These are phyloP conservation scores for Gastrolobium villosum DNA, from an alignment of 306 rosid species.

Conservation along the genomic window DNA sequence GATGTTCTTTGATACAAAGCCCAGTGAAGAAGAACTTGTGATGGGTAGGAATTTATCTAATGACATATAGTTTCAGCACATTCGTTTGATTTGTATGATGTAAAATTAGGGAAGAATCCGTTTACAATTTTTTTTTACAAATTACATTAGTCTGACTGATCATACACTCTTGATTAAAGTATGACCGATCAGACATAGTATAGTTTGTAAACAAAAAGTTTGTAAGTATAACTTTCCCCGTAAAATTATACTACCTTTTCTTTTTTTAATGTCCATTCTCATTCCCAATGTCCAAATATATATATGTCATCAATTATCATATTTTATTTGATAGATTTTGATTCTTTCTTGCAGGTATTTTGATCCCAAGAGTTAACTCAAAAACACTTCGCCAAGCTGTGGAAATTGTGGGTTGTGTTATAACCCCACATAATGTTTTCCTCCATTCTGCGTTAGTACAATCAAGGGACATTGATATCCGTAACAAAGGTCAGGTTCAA, in stretches of 20 bases:
- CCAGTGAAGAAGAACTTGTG: slow-evolving; percentile 54
- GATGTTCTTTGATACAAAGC: slow-evolving; percentile 63
- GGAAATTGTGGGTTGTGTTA: slow-evolving; percentile 60
- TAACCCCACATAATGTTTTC: slow-evolving; percentile 64
- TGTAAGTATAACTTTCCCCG: no score
- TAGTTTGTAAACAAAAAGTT: no score
- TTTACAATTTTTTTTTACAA: no score
- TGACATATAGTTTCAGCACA: slow-evolving; percentile 8
- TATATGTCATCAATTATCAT: neutral
- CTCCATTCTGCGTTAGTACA: slow-evolving; percentile 64
- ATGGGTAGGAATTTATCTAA: slow-evolving; percentile 53
- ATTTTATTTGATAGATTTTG: neutral
- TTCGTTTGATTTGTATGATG: slow-evolving; percentile 3
- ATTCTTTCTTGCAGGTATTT: slow-evolving; percentile 47
- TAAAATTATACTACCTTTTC: no score
- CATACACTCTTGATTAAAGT: no score
- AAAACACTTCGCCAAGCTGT: slow-evolving; percentile 62
- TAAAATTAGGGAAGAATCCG: neutral
- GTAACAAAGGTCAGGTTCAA: slow-evolving; percentile 66
- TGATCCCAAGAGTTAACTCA: slow-evolving; percentile 56
- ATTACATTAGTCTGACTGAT: no score
- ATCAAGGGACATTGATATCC: slow-evolving; percentile 55
- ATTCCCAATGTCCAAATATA: neutral
- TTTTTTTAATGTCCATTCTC: no score
- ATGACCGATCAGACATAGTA: no score